Base-by-base conservation (phyloP, 192 early-diverging fungal genomes). In the Entomortierella lignicola region DNA sequence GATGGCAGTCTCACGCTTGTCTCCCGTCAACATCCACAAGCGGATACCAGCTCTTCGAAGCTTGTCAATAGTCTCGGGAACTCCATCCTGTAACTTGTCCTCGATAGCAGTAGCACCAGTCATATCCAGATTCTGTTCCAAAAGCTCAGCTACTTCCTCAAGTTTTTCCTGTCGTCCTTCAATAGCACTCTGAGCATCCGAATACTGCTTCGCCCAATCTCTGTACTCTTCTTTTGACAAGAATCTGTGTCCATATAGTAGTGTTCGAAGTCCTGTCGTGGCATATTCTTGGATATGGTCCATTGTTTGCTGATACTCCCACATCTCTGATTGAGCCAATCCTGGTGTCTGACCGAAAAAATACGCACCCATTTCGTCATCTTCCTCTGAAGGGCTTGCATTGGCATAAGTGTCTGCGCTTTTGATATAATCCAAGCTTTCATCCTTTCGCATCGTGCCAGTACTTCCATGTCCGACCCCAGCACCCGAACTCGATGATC, bases 1-100 rank as follows among this genome's bases (percentile, higher is more conserved):
- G 63, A 97, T 91, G 0, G 95, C 95, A 0, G 95, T 97, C 69
- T 97, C 95, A 23, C 90, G 85, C 80, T 95, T 96, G 72, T 97
- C 95, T 31, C 95, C 95, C 0, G 95, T 97, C 79, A 97, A 82
- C 88, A 97, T 93, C 95, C 95, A 97, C 34, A 97, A 82, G 39
- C 89, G 88, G 48, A 97, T 92, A 41, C 92, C 92, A 0, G 94
- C 95, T 6, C 85, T 77, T 0, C 91, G 88, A 31, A 97, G 84
- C 55, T 87, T 89, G 66, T 89, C 86, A 32, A 97, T 95, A 7
- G 93, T 91, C 66, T 95, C 93, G 2, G 94, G 93, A 0, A 97
- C 95, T 18, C 93, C 94, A 7, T 85, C 89, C 63, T 97, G 95
- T 63, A 97, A 74, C 57, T 93, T 89, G 69, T 97, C 95, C 69